These are phyloP conservation scores for Coniferiporia weirii DNA, from an alignment of 1,284 basidiomycete genomes.

Conservation along the genomic window DNA sequence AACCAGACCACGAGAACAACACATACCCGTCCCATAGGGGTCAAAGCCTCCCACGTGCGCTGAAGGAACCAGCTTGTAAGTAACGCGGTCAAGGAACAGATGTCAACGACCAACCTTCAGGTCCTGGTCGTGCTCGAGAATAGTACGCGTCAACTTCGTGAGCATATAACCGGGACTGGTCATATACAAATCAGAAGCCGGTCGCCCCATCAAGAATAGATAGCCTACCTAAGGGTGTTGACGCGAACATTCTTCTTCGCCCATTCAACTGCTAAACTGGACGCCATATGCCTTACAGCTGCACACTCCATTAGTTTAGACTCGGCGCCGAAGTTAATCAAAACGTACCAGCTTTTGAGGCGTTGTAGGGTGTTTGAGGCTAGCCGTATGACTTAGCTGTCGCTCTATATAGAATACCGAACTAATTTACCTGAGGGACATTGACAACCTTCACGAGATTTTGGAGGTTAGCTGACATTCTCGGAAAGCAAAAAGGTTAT, in stretches of 20 bases:
- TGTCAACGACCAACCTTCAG: constrained; percentile 49
- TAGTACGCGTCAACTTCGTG: constrained; percentile 80
- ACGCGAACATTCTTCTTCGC: constrained; percentile 81
- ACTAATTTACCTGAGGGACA: constrained; percentile 58
- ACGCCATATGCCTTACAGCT: constrained; percentile 87
- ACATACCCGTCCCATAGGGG: constrained; percentile 81
- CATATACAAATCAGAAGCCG: neutral
- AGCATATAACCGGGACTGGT: constrained; percentile 83
- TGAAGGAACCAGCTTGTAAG: constrained; percentile 28
- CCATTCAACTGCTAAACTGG: constrained; percentile 86
- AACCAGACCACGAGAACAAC: constrained; percentile 8
- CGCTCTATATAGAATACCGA: neutral
- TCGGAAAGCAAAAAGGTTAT: neutral
- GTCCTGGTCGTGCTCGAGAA: constrained; percentile 67
- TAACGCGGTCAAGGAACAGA: constrained; percentile 1
- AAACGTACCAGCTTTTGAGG: constrained; percentile 76
- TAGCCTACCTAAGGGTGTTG: constrained; percentile 63
- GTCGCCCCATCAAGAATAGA: neutral
- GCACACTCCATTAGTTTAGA: neutral
- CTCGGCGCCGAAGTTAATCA: constrained; percentile 9
- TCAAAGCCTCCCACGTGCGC: constrained; percentile 87
- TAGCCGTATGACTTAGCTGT: constrained; percentile 31
- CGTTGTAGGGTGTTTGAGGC: constrained; percentile 94
- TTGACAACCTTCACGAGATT: constrained; percentile 64
- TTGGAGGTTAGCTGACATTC: neutral